Evolutionary conservation across 306 rosid genomes (phyloP).

Genomic region (Casuarina cunninghamiana): DNA sequence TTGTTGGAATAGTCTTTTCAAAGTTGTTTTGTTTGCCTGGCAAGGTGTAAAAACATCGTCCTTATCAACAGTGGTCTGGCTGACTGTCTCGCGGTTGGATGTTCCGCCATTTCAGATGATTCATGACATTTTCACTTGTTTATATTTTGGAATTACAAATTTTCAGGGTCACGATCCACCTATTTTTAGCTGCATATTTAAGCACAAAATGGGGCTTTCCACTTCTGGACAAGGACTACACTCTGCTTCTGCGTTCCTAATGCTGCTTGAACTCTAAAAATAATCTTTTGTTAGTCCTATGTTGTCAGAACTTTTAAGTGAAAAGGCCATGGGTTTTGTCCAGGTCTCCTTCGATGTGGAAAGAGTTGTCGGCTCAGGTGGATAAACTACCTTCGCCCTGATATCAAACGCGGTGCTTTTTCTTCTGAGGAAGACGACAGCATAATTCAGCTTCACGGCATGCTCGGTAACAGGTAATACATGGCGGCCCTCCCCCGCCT

Average conservation of each 20-base stretch:
- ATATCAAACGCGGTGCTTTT: constrained; percentile 60
- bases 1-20: neutral
- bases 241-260: neutral
- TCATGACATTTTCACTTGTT: neutral
- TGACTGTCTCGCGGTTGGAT: neutral
- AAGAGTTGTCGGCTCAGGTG: constrained; percentile 61
- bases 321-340: neutral
- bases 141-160: neutral
- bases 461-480: constrained; percentile 57
- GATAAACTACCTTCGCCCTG: constrained; percentile 67
- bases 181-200: neutral
- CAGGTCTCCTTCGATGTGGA: constrained; percentile 58
- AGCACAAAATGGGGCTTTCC: neutral
- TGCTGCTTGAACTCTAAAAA: neutral
- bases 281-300: neutral
- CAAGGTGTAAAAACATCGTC: too few relatives aligned
- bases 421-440: constrained; percentile 44
- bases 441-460: constrained; percentile 50
- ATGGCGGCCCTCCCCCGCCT: neutral
- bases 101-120: neutral
- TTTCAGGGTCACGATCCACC: neutral
- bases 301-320: constrained; percentile 4
- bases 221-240: neutral
- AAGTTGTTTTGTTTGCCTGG: too few relatives aligned
- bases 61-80: too few relatives aligned